Conservation (phyloP, 768 basidiomycete species). For the Collybiopsis confluens region DNA sequence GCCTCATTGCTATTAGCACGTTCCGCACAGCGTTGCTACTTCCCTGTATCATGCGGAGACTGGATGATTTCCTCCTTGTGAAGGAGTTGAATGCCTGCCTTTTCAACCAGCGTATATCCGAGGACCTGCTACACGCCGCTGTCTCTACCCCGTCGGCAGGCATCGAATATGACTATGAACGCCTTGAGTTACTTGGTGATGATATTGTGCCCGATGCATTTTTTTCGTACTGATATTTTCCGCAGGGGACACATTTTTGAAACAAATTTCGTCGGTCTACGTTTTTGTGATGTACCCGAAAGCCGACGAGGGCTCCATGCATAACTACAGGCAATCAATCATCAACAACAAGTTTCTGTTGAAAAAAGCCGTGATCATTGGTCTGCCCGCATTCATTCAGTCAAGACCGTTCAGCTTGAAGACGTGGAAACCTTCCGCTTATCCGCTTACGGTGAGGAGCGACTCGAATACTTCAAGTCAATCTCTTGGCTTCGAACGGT, state of each 20-base stretch:
- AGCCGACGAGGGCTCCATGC: slow-evolving; percentile 63
- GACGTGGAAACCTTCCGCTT: slow-evolving; percentile 58
- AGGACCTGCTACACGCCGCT: slow-evolving; percentile 59
- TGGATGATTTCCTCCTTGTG: slow-evolving; percentile 72
- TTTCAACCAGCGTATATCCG: slow-evolving; percentile 59
- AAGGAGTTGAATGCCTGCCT: slow-evolving; percentile 73
- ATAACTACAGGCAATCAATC: slow-evolving; percentile 59
- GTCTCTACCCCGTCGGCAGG: slow-evolving; percentile 68
- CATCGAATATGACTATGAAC: slow-evolving; percentile 75
- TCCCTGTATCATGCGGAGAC: slow-evolving; percentile 67
- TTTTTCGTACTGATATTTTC: not conserved
- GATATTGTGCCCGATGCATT: not conserved
- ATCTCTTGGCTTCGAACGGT: not conserved
- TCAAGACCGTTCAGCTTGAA: slow-evolving; percentile 66
- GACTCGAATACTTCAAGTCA: not conserved
- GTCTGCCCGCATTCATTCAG: slow-evolving; percentile 71
- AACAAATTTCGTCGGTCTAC: slow-evolving; percentile 71
- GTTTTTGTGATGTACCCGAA: slow-evolving; percentile 67
- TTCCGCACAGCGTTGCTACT: slow-evolving; percentile 65
- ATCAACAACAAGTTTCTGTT: slow-evolving; percentile 73
- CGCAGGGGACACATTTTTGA: slow-evolving; percentile 78
- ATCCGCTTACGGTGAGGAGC: slow-evolving; percentile 10
- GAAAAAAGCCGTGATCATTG: slow-evolving; percentile 47
- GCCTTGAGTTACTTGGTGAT: slow-evolving; percentile 77
- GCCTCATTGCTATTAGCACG: slow-evolving; percentile 36